Conservation (phyloP, 2,329 filamentous ascomycete species). For the Claviceps arundinis region DNA sequence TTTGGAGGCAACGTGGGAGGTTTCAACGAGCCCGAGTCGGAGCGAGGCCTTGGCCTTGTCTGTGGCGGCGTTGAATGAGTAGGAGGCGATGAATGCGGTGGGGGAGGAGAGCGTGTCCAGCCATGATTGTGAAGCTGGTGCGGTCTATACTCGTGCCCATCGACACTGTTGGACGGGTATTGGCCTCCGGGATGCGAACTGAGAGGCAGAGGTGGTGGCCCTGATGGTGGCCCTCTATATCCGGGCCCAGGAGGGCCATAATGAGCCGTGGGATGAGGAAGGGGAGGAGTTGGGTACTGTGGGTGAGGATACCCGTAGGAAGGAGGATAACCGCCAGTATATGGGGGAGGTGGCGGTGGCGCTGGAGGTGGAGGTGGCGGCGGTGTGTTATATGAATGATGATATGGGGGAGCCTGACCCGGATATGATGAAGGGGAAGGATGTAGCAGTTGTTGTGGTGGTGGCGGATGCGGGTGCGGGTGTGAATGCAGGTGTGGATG, state of each 20-base stretch:
- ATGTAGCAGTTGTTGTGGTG: neutral
- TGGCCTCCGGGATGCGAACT: slow-evolving; percentile 4
- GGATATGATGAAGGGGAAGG: slow-evolving; percentile 11
- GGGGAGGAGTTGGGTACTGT: slow-evolving; percentile 11
- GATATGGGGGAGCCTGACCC: slow-evolving; percentile 13
- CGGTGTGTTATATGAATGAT: slow-evolving; percentile 11
- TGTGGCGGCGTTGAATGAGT: neutral
- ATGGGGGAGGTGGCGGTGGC: slow-evolving; percentile 6
- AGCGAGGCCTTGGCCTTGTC: neutral
- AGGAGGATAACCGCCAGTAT: slow-evolving; percentile 12
- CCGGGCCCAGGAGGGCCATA: slow-evolving; percentile 7
- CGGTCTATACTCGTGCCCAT: slow-evolving; percentile 3
- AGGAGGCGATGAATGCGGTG: neutral
- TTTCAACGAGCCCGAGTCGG: slow-evolving; percentile 1
- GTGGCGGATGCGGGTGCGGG: neutral
- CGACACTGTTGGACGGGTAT: neutral
- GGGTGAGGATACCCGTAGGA: slow-evolving; percentile 13
- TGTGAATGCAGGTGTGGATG: slow-evolving; percentile 1
- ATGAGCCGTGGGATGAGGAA: slow-evolving; percentile 9
- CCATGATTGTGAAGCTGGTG: slow-evolving; percentile 3
- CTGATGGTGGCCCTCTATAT: slow-evolving; percentile 4
- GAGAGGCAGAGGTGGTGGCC: slow-evolving; percentile 5
- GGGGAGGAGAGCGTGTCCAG: slow-evolving; percentile 4
- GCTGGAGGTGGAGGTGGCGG: slow-evolving; percentile 4
- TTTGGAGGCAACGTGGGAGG: slow-evolving; percentile 5